Evolutionary conservation across 257 asterid species (phyloP).

Genomic region (Capsicum baccatum): DNA sequence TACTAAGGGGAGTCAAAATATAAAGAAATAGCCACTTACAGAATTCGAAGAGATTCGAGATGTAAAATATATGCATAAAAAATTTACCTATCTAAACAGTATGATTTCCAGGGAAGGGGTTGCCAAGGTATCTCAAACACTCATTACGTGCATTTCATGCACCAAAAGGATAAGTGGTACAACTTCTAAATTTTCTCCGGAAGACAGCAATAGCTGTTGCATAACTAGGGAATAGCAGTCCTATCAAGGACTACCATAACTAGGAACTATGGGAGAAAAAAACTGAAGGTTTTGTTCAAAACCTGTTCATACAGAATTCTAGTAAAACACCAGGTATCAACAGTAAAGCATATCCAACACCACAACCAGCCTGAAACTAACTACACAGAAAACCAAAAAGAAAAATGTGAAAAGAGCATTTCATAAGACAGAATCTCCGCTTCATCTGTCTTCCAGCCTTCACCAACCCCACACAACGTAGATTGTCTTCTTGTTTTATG

Average conservation of each 20-base stretch:
- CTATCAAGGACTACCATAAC: constrained; percentile 20
- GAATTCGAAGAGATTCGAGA: background rate
- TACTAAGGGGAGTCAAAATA: background rate
- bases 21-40: background rate
- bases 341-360: background rate
- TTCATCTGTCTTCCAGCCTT: constrained; percentile 4
- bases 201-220: background rate
- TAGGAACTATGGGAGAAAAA: background rate
- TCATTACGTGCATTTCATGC: background rate
- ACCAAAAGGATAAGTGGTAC: background rate
- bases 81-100: background rate
- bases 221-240: constrained; percentile 15
- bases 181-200: background rate
- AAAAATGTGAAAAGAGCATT: background rate
- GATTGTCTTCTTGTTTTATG: background rate
- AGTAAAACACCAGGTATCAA: background rate
- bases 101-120: background rate
- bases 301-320: constrained; percentile 1
- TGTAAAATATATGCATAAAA: background rate
- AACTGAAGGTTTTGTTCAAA: background rate
- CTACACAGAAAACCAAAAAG: background rate
- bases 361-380: background rate
- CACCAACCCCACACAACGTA: background rate
- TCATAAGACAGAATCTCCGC: constrained; percentile 10
- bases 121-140: background rate